Conservation (phyloP, 768 basidiomycete genomes). For the Macrocybe gigantea region DNA sequence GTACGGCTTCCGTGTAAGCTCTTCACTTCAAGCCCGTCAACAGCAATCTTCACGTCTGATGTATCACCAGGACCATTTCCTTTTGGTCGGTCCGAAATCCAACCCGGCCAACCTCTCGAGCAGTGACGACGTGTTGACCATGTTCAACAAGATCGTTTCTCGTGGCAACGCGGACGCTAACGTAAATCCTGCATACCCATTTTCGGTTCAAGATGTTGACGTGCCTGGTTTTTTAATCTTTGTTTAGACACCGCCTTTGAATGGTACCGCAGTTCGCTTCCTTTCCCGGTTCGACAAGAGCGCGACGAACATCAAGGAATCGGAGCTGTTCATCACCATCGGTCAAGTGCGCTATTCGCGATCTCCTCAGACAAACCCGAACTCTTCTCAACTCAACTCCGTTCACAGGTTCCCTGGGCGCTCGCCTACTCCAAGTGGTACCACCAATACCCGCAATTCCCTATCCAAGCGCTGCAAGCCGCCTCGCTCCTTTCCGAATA, state of each 20-base stretch:
- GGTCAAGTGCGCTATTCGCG: slow-evolving; percentile 31
- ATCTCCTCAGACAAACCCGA: not conserved
- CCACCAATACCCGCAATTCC: slow-evolving; percentile 51
- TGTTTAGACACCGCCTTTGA: slow-evolving; percentile 20
- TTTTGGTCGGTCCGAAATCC: slow-evolving; percentile 39
- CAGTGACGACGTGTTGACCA: slow-evolving; percentile 27
- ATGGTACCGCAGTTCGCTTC: slow-evolving; percentile 37
- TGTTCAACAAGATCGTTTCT: slow-evolving; percentile 43
- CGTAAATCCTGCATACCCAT: slow-evolving; percentile 18
- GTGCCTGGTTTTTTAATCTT: slow-evolving; percentile 1
- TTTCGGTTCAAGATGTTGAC: not conserved
- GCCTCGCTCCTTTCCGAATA: slow-evolving; percentile 45
- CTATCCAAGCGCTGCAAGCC: slow-evolving; percentile 40
- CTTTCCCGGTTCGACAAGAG: slow-evolving; percentile 54
- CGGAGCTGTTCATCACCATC: slow-evolving; percentile 39
- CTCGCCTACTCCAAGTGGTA: slow-evolving; percentile 50
- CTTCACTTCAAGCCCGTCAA: not conserved
- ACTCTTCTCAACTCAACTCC: not conserved
- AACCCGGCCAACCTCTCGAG: slow-evolving; percentile 36
- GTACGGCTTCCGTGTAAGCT: slow-evolving; percentile 41
- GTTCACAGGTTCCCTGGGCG: slow-evolving; percentile 46
- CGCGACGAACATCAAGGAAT: slow-evolving; percentile 56
- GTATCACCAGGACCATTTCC: slow-evolving; percentile 40
- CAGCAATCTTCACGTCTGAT: not conserved
- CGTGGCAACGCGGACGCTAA: slow-evolving; percentile 35